These are phyloP conservation scores for Colletotrichum agaves DNA, from an alignment of 2,329 filamentous ascomycete genomes.

Conservation along the genomic window DNA sequence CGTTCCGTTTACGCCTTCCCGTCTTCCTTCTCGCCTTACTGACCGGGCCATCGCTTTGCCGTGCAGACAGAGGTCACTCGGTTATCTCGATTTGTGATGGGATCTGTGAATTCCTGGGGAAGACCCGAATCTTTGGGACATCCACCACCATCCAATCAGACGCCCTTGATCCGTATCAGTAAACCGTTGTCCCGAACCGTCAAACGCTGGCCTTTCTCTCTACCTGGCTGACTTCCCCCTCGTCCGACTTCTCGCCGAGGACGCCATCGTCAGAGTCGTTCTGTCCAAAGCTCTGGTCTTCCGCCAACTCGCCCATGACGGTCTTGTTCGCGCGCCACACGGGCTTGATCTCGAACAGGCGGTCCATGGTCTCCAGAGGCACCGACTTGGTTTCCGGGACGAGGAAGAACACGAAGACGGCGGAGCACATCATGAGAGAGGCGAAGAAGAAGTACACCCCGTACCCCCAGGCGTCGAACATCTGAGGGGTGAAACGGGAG, in stretches of 20 bases:
- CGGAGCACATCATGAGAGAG: constrained; percentile 66
- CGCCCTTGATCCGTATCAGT: constrained; percentile 33
- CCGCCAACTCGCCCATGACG: constrained; percentile 56
- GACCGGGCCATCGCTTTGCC: neutral
- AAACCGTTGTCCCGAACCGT: constrained; percentile 26
- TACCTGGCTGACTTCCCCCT: constrained; percentile 37
- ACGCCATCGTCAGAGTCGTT: constrained; percentile 42
- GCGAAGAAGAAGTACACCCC: constrained; percentile 79
- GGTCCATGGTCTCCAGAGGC: constrained; percentile 73
- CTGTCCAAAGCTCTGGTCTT: constrained; percentile 50
- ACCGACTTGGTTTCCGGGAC: constrained; percentile 75
- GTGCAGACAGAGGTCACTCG: constrained; percentile 8
- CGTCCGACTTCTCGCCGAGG: constrained; percentile 43
- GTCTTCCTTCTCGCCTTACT: constrained; percentile 3
- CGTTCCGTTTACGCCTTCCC: neutral
- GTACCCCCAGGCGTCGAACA: constrained; percentile 68
- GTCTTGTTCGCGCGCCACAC: constrained; percentile 54
- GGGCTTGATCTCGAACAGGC: constrained; percentile 65
- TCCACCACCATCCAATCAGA: constrained; percentile 22
- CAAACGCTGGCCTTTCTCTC: constrained; percentile 38
- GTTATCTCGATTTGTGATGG: constrained; percentile 11
- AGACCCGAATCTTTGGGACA: constrained; percentile 18
- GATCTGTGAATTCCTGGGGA: constrained; percentile 18
- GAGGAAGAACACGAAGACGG: constrained; percentile 70
- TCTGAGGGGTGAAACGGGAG: constrained; percentile 73